Evolutionary conservation across 2,329 filamentous ascomycete genomes (phyloP), one percentile per base, ranked within the genome.

Genomic region (Colletotrichum sp.): DNA sequence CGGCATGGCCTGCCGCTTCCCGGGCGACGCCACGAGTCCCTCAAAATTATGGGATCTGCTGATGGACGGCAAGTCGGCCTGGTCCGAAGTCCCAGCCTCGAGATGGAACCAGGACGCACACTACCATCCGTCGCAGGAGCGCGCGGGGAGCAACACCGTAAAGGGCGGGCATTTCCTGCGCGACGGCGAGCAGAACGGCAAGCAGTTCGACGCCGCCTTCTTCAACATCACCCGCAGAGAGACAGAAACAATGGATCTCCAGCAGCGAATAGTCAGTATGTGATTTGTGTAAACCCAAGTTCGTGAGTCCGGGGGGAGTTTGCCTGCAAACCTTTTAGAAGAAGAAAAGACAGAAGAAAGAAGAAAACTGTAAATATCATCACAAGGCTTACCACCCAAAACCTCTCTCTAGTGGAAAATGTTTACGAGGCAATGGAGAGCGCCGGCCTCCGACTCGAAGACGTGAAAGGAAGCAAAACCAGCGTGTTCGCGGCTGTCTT

Each of bases 1-100:
- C 18, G 86, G 87, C 32, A 81, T 85, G 12, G 85, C 82, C 5
- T 88, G 86, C 78, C 83, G 87, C 3, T 84, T 88, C 3, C 85
- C 87, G 0, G 87, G 86, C 1, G 79, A 79, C 49, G 82, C 81
- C 52, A 80, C 78, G 36, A 81, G 80, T 5, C 84, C 85, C 2
- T 75, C 79, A 2, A 80, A 81, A 62, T 78, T 87, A 4, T 88
- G 86, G 86, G 79, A 85, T 3, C 83, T 86, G 66, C 78, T 87
- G 1, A 70, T 77, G 28, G 49, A 79, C 0, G 83, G 84, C 60
- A 64, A 36, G 32, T 64, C 60, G n/a, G 63, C 63, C n/a, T 70
- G 39, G 55, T 49, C 68, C 6, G 18, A 60, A 39, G 16, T 32
- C 12, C 39, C 68, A 10, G 28, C 28, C 4, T 15, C 36, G 18